Evolutionary conservation across 805 yeast species (phyloP).

Genomic region (Clavispora santaluciae): DNA sequence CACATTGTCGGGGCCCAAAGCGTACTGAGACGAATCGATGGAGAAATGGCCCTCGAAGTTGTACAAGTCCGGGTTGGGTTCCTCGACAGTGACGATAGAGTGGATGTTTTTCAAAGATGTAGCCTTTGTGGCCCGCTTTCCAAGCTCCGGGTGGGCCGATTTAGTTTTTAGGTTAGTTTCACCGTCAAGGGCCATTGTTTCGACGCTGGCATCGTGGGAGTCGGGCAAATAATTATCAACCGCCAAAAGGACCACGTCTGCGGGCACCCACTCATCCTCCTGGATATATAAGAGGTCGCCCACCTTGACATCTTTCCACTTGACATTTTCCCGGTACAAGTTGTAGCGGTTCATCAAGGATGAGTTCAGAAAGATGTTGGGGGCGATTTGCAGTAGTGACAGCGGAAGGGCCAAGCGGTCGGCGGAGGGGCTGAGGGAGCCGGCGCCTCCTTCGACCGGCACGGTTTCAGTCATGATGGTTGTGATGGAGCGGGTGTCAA

Average conservation of each 20-base stretch:
- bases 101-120: slow-evolving; percentile 45
- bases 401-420: not conserved
- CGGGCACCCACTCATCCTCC: slow-evolving; percentile 91
- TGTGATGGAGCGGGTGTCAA: slow-evolving; percentile 34
- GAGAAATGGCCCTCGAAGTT: slow-evolving; percentile 79
- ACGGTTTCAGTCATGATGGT: slow-evolving; percentile 38
- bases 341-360: slow-evolving; percentile 21
- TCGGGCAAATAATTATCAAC: slow-evolving; percentile 52
- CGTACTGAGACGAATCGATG: slow-evolving; percentile 35
- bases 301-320: slow-evolving; percentile 80
- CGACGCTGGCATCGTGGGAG: slow-evolving; percentile 69
- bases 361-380: slow-evolving; percentile 9
- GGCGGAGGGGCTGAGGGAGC: slow-evolving; percentile 3
- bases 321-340: slow-evolving; percentile 25
- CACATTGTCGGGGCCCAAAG: slow-evolving; percentile 79
- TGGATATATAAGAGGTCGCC: slow-evolving; percentile 75
- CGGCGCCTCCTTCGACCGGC: slow-evolving; percentile 10
- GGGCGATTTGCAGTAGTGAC: not conserved
- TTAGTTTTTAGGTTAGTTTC: slow-evolving; percentile 87
- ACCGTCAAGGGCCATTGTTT: slow-evolving; percentile 97
- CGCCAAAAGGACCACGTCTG: slow-evolving; percentile 73
- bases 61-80: slow-evolving; percentile 87
- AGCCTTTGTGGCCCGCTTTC: slow-evolving; percentile 46
- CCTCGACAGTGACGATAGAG: slow-evolving; percentile 67
- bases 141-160: slow-evolving; percentile 60